Percentiles rank a stretch among this genome's conserved stretches.
Conservation (phyloP, 331 rosid genomes). For the Quercus phellos region DNA sequence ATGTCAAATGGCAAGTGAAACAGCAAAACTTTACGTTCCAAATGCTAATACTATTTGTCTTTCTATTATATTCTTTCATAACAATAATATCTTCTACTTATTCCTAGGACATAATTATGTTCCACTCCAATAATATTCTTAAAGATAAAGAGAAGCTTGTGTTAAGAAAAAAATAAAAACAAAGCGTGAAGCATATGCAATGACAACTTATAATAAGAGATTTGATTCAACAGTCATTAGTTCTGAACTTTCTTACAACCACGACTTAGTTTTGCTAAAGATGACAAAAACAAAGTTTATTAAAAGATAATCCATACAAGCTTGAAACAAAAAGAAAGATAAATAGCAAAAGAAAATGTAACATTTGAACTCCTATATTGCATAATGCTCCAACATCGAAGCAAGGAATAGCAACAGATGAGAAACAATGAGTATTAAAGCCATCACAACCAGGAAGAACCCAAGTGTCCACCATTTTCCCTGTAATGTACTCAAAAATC, state of each 20-base stretch:
- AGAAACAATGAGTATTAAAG: slow-evolving; percentile 18
- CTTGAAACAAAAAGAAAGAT: not conserved
- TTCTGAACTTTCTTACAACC: not conserved
- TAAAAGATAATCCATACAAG: not conserved
- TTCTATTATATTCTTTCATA: no score
- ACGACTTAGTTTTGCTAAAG: not conserved
- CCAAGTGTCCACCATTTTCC: slow-evolving; percentile 33
- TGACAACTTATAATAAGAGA: not conserved
- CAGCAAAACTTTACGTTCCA: no score
- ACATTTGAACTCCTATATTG: not conserved
- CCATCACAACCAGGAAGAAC: slow-evolving; percentile 18
- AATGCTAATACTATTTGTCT: no score
- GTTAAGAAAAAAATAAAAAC: not conserved
- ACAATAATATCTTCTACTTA: no score
- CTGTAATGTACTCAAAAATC: slow-evolving; percentile 9
- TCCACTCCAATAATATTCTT: no score
- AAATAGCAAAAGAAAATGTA: not conserved
- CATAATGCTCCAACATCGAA: slow-evolving; percentile 16
- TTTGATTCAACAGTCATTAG: no score
- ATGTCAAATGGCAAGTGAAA: no score
- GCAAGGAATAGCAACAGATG: slow-evolving; percentile 25
- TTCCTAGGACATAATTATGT: no score
- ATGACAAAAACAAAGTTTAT: not conserved
- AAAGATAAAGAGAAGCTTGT: no score
- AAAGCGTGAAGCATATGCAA: not conserved